These are phyloP conservation scores for Malassezia vespertilionis DNA, from an alignment of 1,284 basidiomycete genomes.

Conservation along the genomic window DNA sequence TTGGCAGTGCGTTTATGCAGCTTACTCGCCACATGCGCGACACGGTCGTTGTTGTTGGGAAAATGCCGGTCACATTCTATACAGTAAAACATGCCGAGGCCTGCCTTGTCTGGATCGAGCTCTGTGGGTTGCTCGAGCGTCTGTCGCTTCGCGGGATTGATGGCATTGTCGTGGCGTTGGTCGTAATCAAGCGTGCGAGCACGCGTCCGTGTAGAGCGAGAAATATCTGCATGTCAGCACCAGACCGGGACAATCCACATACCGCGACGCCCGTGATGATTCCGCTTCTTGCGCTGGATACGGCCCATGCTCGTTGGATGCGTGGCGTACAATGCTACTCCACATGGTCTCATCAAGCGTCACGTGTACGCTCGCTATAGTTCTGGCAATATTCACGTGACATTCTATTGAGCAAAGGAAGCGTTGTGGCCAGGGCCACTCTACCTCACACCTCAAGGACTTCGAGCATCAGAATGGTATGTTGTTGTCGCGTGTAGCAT, in stretches of 20 bases:
- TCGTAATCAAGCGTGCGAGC: conserved; percentile 44
- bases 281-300: conserved; percentile 40
- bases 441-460: conserved; percentile 14
- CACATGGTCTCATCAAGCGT: neutral
- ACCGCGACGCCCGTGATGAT: conserved; percentile 42
- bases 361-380: conserved; percentile 13
- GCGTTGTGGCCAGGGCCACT: neutral
- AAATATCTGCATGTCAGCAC: conserved; percentile 28
- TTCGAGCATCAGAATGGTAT: conserved; percentile 15
- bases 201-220: conserved; percentile 40
- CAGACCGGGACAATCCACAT: conserved; percentile 2
- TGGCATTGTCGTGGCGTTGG: conserved; percentile 40
- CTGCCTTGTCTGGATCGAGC: conserved; percentile 43
- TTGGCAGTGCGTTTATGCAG: conserved; percentile 43
- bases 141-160: conserved; percentile 27
- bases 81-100: conserved; percentile 46
- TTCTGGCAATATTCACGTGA: conserved; percentile 13
- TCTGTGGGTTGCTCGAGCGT: conserved; percentile 33
- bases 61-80: conserved; percentile 46
- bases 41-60: conserved; percentile 34
- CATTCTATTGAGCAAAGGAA: neutral
- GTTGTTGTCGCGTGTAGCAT: neutral
- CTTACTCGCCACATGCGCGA: conserved; percentile 37
- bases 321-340: neutral
- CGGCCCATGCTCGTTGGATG: conserved; percentile 28